Evolutionary conservation across 441 rosid genomes (phyloP).

Genomic region (Corymbia citriodora): DNA sequence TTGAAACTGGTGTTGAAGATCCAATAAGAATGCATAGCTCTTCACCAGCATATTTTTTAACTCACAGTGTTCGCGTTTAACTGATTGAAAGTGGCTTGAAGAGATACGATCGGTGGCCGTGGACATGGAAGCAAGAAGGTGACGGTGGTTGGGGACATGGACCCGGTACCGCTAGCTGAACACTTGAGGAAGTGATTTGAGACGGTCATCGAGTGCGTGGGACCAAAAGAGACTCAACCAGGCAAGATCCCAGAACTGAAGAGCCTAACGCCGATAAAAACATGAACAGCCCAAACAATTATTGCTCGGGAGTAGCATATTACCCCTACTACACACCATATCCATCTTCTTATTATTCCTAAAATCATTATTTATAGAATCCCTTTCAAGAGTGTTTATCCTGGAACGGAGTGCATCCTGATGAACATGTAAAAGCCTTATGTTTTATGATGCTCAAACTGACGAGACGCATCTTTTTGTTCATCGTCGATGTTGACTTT

Average conservation of each 20-base stretch:
- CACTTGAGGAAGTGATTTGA: not conserved
- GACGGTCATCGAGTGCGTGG: not conserved
- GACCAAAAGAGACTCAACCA: not conserved
- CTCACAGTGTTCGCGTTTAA: not conserved
- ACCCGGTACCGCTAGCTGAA: not conserved
- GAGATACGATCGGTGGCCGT: slow-evolving; percentile 45
- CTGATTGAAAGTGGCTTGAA: not conserved
- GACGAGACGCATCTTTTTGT: not conserved
- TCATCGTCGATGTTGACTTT: not conserved
- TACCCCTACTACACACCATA: not conserved
- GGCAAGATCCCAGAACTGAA: not conserved
- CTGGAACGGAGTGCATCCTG: not conserved
- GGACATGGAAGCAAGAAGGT: slow-evolving; percentile 54
- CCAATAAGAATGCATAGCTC: not conserved
- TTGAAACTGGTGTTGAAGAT: not conserved
- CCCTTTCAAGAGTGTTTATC: not conserved
- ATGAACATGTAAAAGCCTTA: not conserved
- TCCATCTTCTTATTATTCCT: not conserved
- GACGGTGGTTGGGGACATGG: slow-evolving; percentile 43
- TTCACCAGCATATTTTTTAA: not conserved
- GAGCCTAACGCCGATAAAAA: not conserved
- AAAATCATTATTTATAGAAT: not conserved
- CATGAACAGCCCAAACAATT: not conserved
- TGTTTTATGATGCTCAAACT: not conserved
- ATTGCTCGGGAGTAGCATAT: not conserved